Base-by-base conservation (phyloP, 176 grass and related monocot genomes). In the Aegilops longissima region DNA sequence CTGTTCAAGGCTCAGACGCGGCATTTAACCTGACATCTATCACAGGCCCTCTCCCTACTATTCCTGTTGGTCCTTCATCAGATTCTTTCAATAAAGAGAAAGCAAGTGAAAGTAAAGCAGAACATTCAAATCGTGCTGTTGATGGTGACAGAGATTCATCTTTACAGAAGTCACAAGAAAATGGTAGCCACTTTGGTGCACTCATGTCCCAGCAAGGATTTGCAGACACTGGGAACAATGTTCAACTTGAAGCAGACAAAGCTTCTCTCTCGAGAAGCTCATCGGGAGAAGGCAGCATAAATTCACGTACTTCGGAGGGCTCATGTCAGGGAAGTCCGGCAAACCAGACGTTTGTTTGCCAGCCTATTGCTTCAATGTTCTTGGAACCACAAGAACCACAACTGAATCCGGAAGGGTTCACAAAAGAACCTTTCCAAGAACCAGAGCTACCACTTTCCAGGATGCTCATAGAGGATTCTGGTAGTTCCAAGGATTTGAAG, bases 401-500 rank as follows among this genome's bases (percentile, higher is more conserved):
- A 83, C 30, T 44, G 69, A 90, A 82, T 86, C 67, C 61, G 13
- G 70, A 82, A 66, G 85, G 51, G 44, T 83, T 86, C 71, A 84
- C 70, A 14, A 84, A 85, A 92, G 87, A 82, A 65, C 72, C 69
- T 87, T 90, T 80, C 75, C 82, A 87, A 88, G 88, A 93, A 80
- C 82, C 92, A 80, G 80, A 83, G 58, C 31, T 80, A 21, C 88
- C 80, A 80, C 83, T 89, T 31, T 78, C 81, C 34, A 84, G 86
- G 72, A 91, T 91, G 88, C 86, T 94, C 67, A 82, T 88, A 59
- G 88, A 92, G 67, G 93, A 95, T 90, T 92, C 92, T 87, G 90
- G 88, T 47, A 96, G 90, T 72, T 92, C 93, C 49, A 98, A 95
- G 82, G 92, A 95, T 95, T 82, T 94, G 68, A 95, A 98, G 58